Percentiles rank a stretch among this genome's conserved stretches.
Evolutionary conservation across 768 basidiomycete species (phyloP).

Genomic region (Chalciporus chontae): DNA sequence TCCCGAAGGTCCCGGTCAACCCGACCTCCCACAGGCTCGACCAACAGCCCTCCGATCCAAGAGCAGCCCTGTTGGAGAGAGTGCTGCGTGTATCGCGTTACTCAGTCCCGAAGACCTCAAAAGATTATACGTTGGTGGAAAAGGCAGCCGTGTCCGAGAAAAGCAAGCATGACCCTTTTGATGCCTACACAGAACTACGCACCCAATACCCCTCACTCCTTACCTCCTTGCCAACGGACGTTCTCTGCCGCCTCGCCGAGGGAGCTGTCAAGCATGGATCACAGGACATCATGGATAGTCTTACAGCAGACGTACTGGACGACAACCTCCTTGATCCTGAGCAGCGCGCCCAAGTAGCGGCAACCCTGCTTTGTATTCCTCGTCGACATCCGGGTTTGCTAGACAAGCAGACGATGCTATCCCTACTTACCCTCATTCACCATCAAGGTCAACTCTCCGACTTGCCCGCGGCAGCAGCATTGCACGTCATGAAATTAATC

Average conservation of each 20-base stretch:
- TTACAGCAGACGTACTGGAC: slow-evolving; percentile 40
- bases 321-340: slow-evolving; percentile 15
- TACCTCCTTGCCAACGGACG: slow-evolving; percentile 23
- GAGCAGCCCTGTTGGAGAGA: slow-evolving; percentile 22
- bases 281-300: slow-evolving; percentile 34
- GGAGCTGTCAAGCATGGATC: slow-evolving; percentile 30
- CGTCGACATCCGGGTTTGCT: slow-evolving; percentile 14
- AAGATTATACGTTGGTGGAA: slow-evolving; percentile 7
- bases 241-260: slow-evolving; percentile 29
- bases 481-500: slow-evolving; percentile 22
- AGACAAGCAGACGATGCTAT: slow-evolving; percentile 22
- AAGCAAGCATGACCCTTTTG: slow-evolving; percentile 23
- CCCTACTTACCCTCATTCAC: slow-evolving; percentile 18
- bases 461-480: slow-evolving; percentile 12
- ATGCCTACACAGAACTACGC: slow-evolving; percentile 27
- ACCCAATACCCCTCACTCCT: slow-evolving; percentile 21
- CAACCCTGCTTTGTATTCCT: slow-evolving; percentile 24
- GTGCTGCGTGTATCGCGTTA: slow-evolving; percentile 26
- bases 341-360: slow-evolving; percentile 25
- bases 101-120: slow-evolving; percentile 21
- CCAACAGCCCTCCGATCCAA: slow-evolving; percentile 5
- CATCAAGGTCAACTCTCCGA: slow-evolving; percentile 11
- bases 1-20: slow-evolving; percentile 6
- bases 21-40: neutral
- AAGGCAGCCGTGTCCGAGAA: slow-evolving; percentile 10